Percentiles rank a stretch among this genome's conserved stretches.
Evolutionary conservation across 1,284 basidiomycete genomes (phyloP).

Genomic region (Rugosomyces carneus): DNA sequence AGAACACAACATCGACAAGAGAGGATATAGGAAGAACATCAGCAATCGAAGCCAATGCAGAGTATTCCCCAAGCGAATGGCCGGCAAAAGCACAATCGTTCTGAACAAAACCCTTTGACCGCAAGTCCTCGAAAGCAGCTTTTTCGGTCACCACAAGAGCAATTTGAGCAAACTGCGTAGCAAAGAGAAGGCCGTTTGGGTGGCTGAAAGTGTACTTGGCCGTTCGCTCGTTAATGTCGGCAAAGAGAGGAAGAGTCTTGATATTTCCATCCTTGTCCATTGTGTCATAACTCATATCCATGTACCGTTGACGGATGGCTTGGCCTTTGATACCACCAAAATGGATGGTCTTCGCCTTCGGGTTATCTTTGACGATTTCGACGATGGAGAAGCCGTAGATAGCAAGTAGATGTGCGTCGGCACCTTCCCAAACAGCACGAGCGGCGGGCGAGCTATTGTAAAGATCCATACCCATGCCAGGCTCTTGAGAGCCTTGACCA

Average conservation of each 20-base stretch:
- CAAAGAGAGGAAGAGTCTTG: constrained; percentile 91
- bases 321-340: constrained; percentile 99
- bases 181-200: constrained; percentile 91
- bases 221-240: constrained; percentile 88
- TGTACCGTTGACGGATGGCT: constrained; percentile 95
- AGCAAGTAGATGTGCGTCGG: constrained; percentile 87
- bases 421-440: constrained; percentile 94
- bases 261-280: constrained; percentile 94
- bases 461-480: constrained; percentile 99
- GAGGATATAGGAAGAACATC: constrained; percentile 93
- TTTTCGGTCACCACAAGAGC: constrained; percentile 97
- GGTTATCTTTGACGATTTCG: constrained; percentile 97
- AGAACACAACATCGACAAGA: constrained; percentile 98
- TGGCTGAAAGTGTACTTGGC: constrained; percentile 97
- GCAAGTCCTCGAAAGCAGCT: constrained; percentile 98
- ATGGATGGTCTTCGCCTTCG: constrained; percentile 96
- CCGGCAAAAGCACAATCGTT: constrained; percentile 91
- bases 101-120: constrained; percentile 91
- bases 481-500: constrained; percentile 97
- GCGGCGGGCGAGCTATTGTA: constrained; percentile 92
- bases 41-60: constrained; percentile 94
- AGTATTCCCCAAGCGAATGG: constrained; percentile 98
- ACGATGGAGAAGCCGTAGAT: constrained; percentile 98
- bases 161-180: constrained; percentile 98
- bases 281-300: constrained; percentile 98